Base-by-base conservation (phyloP, 1,284 basidiomycete species). In the Blastosporella zonata region DNA sequence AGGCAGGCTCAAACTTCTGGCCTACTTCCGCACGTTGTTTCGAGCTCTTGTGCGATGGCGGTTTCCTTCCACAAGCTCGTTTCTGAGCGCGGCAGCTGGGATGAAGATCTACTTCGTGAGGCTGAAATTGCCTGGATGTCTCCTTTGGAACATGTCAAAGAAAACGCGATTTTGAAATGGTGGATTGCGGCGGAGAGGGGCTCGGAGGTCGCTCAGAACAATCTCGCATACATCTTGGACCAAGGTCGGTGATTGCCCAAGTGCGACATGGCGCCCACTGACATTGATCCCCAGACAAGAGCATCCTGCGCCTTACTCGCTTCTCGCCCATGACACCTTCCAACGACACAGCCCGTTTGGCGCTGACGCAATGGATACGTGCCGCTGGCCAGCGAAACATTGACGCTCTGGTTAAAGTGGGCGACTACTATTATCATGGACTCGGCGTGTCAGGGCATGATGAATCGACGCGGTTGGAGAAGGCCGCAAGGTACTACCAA, bases 321-420 rank as follows among this genome's bases (percentile, higher is more conserved):
- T 85, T 88, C 59, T 79, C 83, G 6, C 83, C 84, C 0, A 75
- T 75, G 42, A 79, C 75, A 12, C 80, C 83, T 7, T 88, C 86
- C 10, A 89, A 88, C 48, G 81, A 87, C 52, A 89, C 87, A 2
- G 93, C 93, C 15, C 77, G 81, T 21, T 73, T 94, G 6, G 92
- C 92, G 0, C 71, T 99, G 43, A 88, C 87, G 0, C 90, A 96
- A 61, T 99, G 96, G 95, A 92, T 87, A 25, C 84, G 96, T 6
- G 93, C 93, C 1, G 95, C 96, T 7, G 87, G 82, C 1, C 97
- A 99, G 65, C 85, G 88, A 49, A 97, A 98, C 60, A 81, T 97
- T 21, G 95, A 99, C 62, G 91, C 97, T 2, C 76, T 98, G 53
- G 93, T 98, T 59, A 98, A 97, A 75, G 93, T 97, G 2, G 93